Conservation (phyloP, 2,329 filamentous ascomycete genomes). For the Piedraia hortae region DNA sequence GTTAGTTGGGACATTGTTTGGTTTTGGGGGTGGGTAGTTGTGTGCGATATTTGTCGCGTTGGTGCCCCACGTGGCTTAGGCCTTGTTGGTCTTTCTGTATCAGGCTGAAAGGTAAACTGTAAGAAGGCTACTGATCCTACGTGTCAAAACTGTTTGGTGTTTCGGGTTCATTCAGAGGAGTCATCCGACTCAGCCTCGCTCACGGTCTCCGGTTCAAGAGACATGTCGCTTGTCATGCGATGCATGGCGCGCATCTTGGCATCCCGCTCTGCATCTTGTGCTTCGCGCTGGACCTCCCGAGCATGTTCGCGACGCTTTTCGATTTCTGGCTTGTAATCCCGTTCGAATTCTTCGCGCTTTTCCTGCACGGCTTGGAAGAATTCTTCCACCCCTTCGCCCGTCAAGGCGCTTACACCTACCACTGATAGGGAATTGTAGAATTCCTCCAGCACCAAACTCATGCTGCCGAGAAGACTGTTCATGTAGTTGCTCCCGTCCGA, state of each 20-base stretch:
- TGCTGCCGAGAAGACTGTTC: slow-evolving; percentile 82
- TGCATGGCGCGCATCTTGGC: too few relatives aligned
- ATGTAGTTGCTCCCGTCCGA: slow-evolving; percentile 69
- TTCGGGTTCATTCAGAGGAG: too few relatives aligned
- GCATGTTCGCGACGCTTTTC: slow-evolving; percentile 50
- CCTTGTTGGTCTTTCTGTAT: too few relatives aligned
- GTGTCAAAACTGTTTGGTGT: too few relatives aligned
- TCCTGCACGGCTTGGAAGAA: slow-evolving; percentile 76
- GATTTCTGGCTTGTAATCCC: slow-evolving; percentile 77
- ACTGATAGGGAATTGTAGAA: slow-evolving; percentile 89
- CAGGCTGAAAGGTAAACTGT: too few relatives aligned
- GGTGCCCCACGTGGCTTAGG: too few relatives aligned
- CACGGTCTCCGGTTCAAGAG: slow-evolving; percentile 26
- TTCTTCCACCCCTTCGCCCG: slow-evolving; percentile 69
- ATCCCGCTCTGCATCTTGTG: slow-evolving; percentile 55
- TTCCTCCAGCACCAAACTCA: slow-evolving; percentile 91
- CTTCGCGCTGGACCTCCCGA: slow-evolving; percentile 42
- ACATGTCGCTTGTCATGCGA: slow-evolving; percentile 88
- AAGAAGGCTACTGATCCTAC: too few relatives aligned
- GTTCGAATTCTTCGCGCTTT: slow-evolving; percentile 68
- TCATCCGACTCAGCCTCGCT: slow-evolving; percentile 23
- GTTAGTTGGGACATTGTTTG: too few relatives aligned
- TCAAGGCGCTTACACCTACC: slow-evolving; percentile 79
- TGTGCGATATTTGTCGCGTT: too few relatives aligned
- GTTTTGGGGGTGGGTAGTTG: too few relatives aligned